These are phyloP conservation scores for Neurospora sp. DNA, from an alignment of 495 filamentous ascomycete species.

Conservation along the genomic window DNA sequence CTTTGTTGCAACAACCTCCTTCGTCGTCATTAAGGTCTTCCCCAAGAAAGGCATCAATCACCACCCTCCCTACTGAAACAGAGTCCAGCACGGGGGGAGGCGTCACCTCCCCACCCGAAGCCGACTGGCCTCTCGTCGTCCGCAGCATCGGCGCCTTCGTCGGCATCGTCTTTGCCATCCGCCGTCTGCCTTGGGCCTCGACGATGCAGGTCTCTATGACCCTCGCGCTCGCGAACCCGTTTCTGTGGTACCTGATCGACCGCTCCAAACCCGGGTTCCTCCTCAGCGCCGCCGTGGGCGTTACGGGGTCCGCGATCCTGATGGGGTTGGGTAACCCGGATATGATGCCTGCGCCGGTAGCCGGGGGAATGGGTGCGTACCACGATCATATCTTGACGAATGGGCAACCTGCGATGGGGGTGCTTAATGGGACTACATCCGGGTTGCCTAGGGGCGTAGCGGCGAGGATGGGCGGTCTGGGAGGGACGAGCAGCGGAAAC, in stretches of 20 bases:
- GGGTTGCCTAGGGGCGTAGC: background rate
- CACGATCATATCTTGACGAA: background rate
- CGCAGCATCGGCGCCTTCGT: slow-evolving; percentile 88
- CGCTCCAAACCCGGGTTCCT: slow-evolving; percentile 76
- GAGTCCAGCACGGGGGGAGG: background rate
- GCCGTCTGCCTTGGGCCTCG: slow-evolving; percentile 84
- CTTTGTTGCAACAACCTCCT: background rate
- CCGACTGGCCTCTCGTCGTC: slow-evolving; percentile 73
- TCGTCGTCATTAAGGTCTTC: background rate
- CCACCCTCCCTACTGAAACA: background rate
- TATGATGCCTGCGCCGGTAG: slow-evolving; percentile 55
- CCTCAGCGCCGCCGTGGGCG: slow-evolving; percentile 58
- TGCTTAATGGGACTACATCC: background rate
- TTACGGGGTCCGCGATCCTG: slow-evolving; percentile 62
- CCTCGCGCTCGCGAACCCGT: slow-evolving; percentile 83
- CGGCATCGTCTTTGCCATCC: slow-evolving; percentile 94
- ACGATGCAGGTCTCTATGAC: slow-evolving; percentile 87
- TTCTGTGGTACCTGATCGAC: slow-evolving; percentile 93
- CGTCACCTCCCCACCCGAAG: slow-evolving; percentile 17
- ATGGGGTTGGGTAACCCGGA: slow-evolving; percentile 57
- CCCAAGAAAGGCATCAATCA: background rate
- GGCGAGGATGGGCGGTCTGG: slow-evolving; percentile 13
- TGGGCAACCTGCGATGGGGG: background rate
- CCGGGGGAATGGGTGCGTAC: slow-evolving; percentile 4
- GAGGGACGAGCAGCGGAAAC: slow-evolving; percentile 41